Percentiles rank a stretch among this genome's conserved stretches.
Evolutionary conservation across 148 eudicot species (phyloP).

Genomic region (Amaranthus cruentus): DNA sequence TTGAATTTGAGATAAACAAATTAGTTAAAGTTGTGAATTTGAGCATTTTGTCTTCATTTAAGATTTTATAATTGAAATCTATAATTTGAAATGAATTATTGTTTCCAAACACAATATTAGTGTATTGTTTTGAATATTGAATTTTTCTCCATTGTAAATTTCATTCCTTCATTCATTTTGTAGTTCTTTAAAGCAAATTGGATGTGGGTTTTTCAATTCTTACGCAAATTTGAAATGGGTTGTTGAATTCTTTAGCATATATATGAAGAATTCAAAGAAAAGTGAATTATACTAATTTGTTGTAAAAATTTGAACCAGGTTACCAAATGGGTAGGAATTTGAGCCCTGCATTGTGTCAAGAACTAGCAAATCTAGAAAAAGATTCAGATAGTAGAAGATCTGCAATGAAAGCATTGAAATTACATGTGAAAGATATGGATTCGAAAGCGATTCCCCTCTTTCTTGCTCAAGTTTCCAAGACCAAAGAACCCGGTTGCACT

Average conservation of each 20-base stretch:
- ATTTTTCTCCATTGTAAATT: background rate
- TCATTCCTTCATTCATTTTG: background rate
- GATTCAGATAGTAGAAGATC: constrained; percentile 76
- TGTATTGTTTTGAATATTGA: no score
- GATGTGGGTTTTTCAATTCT: constrained; percentile 4
- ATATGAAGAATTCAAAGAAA: background rate
- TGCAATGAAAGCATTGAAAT: constrained; percentile 86
- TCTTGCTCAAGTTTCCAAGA: constrained; percentile 95
- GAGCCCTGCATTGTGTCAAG: constrained; percentile 71
- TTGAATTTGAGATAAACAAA: no score
- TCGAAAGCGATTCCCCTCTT: constrained; percentile 78
- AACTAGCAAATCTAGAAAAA: constrained; percentile 80
- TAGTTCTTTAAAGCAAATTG: background rate
- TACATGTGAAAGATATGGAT: constrained; percentile 83
- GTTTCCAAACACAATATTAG: no score
- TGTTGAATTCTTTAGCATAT: background rate
- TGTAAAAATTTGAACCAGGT: background rate
- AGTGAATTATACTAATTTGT: background rate
- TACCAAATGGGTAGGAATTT: constrained; percentile 62
- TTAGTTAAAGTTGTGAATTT: no score
- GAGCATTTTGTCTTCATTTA: no score
- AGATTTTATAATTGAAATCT: no score
- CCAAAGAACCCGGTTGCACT: constrained; percentile 55
- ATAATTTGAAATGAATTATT: no score
- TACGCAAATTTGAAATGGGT: background rate